Conservation (phyloP, 2,329 filamentous ascomycete species). For the Aspergillus sp. region DNA sequence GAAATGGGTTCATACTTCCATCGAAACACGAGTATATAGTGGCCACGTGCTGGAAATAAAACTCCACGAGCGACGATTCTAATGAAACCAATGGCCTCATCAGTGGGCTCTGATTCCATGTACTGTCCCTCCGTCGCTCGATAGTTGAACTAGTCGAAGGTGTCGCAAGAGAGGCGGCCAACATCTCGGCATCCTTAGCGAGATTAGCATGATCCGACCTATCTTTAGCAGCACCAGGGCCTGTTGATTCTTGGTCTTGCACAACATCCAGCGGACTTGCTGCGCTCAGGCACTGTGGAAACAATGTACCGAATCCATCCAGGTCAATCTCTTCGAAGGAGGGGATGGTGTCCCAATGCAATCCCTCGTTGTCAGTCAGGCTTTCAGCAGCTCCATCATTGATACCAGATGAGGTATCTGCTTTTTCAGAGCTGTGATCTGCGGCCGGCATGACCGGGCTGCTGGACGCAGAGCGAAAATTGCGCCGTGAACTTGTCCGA, state of each 20-base stretch:
- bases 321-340: neutral
- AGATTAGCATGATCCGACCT: neutral
- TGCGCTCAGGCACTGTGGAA: neutral
- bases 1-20: slow-evolving; percentile 1
- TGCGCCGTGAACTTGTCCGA: neutral
- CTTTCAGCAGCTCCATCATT: neutral
- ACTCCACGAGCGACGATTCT: neutral
- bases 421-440: neutral
- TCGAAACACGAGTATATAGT: neutral
- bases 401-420: neutral
- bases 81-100: neutral
- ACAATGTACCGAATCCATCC: neutral
- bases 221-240: neutral
- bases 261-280: neutral
- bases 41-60: neutral
- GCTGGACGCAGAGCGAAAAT: neutral
- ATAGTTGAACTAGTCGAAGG: neutral
- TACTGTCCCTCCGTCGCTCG: neutral
- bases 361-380: neutral
- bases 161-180: neutral
- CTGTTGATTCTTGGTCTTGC: neutral
- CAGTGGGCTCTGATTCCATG: neutral
- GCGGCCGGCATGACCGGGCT: neutral
- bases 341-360: neutral
- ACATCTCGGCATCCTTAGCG: neutral